These are phyloP conservation scores for Poa pratensis DNA, from an alignment of 176 grass and related monocot species.

Conservation along the genomic window DNA sequence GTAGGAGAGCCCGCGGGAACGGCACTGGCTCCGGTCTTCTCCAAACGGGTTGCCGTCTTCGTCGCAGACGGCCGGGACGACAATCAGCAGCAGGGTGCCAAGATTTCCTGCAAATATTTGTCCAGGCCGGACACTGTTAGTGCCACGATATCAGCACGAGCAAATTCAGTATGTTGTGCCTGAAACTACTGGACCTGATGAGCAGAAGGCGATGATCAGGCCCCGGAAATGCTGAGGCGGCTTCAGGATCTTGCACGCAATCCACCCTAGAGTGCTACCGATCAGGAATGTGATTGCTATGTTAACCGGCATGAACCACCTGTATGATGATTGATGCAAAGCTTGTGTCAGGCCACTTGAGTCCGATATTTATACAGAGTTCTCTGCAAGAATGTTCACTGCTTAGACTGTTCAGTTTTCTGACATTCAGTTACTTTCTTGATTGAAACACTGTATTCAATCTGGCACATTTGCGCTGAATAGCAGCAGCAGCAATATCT, in stretches of 20 bases:
- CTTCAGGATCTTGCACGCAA: slow-evolving; percentile 64
- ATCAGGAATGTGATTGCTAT: slow-evolving; percentile 72
- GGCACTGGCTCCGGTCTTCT: slow-evolving; percentile 46
- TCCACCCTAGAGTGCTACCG: slow-evolving; percentile 76
- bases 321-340: slow-evolving; percentile 29
- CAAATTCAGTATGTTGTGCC: not conserved
- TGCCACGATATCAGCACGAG: not conserved
- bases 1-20: slow-evolving; percentile 66
- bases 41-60: slow-evolving; percentile 80
- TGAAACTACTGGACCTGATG: slow-evolving; percentile 54
- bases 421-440: slow-evolving; percentile 7
- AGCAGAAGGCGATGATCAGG: slow-evolving; percentile 71
- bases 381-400: not conserved
- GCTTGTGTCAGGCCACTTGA: not conserved
- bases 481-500: not conserved
- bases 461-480: not conserved
- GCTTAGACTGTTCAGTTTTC: not conserved
- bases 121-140: not conserved
- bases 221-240: slow-evolving; percentile 61
- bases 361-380: not conserved
- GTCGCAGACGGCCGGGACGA: slow-evolving; percentile 75
- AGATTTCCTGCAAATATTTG: slow-evolving; percentile 66
- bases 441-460: not conserved
- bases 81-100: slow-evolving; percentile 74
- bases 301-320: slow-evolving; percentile 99